These are phyloP conservation scores for Coniochaeta prunicola DNA, from an alignment of 2,329 filamentous ascomycete genomes.

Conservation along the genomic window DNA sequence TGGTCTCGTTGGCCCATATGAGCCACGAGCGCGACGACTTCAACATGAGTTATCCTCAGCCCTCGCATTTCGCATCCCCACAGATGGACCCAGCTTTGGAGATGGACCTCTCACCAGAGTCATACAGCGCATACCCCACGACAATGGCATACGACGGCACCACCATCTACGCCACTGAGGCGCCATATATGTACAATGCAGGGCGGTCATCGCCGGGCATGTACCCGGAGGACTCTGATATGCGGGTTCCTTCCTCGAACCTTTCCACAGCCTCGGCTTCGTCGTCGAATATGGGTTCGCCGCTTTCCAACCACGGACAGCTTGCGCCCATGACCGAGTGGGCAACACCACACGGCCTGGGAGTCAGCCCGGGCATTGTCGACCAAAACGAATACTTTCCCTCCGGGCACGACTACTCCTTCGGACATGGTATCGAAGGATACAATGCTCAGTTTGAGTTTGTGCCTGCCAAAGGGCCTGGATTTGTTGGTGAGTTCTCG, in stretches of 20 bases:
- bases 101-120: constrained; percentile 39
- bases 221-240: constrained; percentile 43
- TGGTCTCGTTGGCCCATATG: constrained; percentile 16
- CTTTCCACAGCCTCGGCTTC: constrained; percentile 56
- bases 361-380: constrained; percentile 57
- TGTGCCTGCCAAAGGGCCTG: constrained; percentile 35
- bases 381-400: constrained; percentile 46
- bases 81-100: constrained; percentile 41
- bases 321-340: constrained; percentile 49
- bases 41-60: constrained; percentile 36
- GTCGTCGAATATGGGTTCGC: constrained; percentile 61
- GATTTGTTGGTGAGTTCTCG: constrained; percentile 50
- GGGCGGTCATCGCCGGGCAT: constrained; percentile 37
- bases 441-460: constrained; percentile 38
- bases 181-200: constrained; percentile 31
- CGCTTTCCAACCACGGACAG: constrained; percentile 54
- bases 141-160: constrained; percentile 38
- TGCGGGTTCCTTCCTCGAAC: constrained; percentile 46
- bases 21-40: constrained; percentile 28
- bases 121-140: constrained; percentile 32
- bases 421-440: constrained; percentile 45
- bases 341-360: constrained; percentile 45
- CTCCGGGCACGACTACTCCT: constrained; percentile 47
- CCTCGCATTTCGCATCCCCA: constrained; percentile 30
- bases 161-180: constrained; percentile 36